Evolutionary conservation across 2,329 filamentous ascomycete species (phyloP).

Genomic region (Corniculantispora saksenae): DNA sequence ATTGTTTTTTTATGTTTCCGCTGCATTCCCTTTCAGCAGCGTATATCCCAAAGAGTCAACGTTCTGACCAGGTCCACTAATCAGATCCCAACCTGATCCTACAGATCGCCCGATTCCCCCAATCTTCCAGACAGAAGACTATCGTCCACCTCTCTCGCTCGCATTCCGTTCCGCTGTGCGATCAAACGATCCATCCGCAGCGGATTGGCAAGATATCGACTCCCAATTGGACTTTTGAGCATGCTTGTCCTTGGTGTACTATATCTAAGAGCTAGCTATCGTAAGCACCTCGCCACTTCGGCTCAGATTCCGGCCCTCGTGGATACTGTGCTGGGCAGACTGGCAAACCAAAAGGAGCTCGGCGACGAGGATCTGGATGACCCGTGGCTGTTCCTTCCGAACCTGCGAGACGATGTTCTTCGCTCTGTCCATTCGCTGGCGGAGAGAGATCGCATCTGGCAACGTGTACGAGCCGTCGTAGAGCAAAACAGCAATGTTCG

Average conservation of each 20-base stretch:
- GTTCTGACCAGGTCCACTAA: conserved; percentile 72
- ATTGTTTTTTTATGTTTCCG: conserved; percentile 26
- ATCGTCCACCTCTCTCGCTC: conserved; percentile 86
- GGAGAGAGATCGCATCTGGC: conserved; percentile 81
- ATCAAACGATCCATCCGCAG: conserved; percentile 75
- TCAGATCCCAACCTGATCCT: conserved; percentile 72
- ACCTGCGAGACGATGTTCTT: conserved; percentile 88
- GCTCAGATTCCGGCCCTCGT: conserved; percentile 81
- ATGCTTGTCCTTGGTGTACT: conserved; percentile 49
- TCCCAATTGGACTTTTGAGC: conserved; percentile 72
- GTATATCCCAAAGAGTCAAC: conserved; percentile 20
- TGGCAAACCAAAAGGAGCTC: conserved; percentile 82
- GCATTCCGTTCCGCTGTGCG: conserved; percentile 82
- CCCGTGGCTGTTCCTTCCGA: conserved; percentile 80
- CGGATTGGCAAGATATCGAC: conserved; percentile 83
- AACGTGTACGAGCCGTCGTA: conserved; percentile 77
- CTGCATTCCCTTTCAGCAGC: conserved; percentile 15
- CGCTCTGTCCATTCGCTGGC: conserved; percentile 75
- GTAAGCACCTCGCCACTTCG: conserved; percentile 63
- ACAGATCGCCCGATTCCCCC: conserved; percentile 70
- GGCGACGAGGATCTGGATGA: conserved; percentile 69
- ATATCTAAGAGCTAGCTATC: conserved; percentile 67
- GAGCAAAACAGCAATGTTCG: conserved; percentile 94
- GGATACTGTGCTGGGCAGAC: conserved; percentile 76
- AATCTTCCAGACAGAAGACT: conserved; percentile 64